Percentiles rank a stretch among this genome's conserved stretches.
phyloP scores from a whole-genome alignment of 345 rosid genomes.

The Euclidium syriacum region DNA sequence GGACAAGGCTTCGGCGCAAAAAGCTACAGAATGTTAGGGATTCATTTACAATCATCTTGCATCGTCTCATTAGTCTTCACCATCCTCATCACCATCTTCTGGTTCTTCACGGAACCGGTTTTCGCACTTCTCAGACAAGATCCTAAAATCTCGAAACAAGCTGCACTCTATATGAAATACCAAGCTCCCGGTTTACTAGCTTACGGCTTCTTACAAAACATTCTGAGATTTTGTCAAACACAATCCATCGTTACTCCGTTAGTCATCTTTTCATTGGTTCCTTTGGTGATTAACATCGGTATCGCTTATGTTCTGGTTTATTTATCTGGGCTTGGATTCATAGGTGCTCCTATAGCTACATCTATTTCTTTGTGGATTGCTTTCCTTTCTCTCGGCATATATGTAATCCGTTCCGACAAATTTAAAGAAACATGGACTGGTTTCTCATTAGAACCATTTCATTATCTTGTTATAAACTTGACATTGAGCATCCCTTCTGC shows the following conservation, averaged over 20 bases:
- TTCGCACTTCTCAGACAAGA: constrained; percentile 56
- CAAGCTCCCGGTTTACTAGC: constrained; percentile 69
- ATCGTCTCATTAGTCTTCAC: constrained; percentile 48
- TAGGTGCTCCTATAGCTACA: constrained; percentile 67
- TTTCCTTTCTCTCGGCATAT: constrained; percentile 34
- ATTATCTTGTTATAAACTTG: constrained; percentile 30
- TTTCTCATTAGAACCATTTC: constrained; percentile 37
- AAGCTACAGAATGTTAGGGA: constrained; percentile 53
- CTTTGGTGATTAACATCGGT: constrained; percentile 45
- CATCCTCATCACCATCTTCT: constrained; percentile 47
- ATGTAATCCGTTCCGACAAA: constrained; percentile 39
- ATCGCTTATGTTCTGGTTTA: constrained; percentile 40
- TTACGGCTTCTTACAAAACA: constrained; percentile 57
- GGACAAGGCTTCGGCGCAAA: constrained; percentile 87
- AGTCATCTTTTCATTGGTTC: constrained; percentile 41
- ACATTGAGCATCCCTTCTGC: constrained; percentile 65
- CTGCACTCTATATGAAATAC: constrained; percentile 53
- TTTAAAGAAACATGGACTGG: constrained; percentile 60
- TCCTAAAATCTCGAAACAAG: constrained; percentile 40
- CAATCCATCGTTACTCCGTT: constrained; percentile 51
- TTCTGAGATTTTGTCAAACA: constrained; percentile 72
- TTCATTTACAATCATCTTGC: constrained; percentile 73
- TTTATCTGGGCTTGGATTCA: constrained; percentile 42
- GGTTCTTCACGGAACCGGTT: constrained; percentile 52
- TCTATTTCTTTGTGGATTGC: constrained; percentile 66